Conservation (phyloP, 345 rosid genomes). For the sweet orange (Citrus sinensis) region DVS_A1.0 CM039165.1:32899001-32899500, state of each 20-base stretch:
- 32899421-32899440: neutral
- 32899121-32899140: neutral
- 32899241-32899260: neutral
- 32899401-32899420: neutral
- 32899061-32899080: neutral
- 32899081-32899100: too few relatives aligned
- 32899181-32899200: neutral
- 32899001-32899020: too few relatives aligned
- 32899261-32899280: neutral
- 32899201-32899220: neutral
- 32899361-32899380: neutral
- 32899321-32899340: neutral
- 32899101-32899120: neutral
- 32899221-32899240: neutral
- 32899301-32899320: neutral
- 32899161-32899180: neutral
- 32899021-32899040: neutral
- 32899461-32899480: constrained; percentile 56
- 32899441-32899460: constrained; percentile 1
- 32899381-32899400: neutral
- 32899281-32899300: neutral
- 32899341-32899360: too few relatives aligned
- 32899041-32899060: neutral
- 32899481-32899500: constrained; percentile 92
- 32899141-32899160: neutral